A percentile compares a stretch with the other conserved stretches of the same genome.
These are phyloP conservation scores for Penicillium dipodomyicola DNA, from an alignment of 495 filamentous ascomycete species.

Conservation along the genomic window DNA sequence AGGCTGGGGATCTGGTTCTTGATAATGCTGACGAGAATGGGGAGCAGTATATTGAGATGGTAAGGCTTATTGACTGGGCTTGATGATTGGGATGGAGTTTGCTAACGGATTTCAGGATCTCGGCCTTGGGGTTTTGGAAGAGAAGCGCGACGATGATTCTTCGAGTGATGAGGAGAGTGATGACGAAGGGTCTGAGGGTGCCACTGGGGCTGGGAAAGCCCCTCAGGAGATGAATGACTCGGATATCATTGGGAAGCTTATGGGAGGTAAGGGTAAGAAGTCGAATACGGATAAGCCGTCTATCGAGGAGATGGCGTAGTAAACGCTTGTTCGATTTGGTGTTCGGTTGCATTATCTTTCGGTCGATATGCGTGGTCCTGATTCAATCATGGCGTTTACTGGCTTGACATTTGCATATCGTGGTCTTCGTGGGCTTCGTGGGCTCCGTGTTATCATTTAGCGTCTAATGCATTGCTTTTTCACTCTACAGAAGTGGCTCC, in stretches of 20 bases:
- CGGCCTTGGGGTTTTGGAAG: conserved; percentile 52
- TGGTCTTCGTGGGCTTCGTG: too few species aligned
- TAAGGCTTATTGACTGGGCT: conserved; percentile 18
- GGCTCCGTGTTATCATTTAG: not conserved
- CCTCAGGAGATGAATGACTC: conserved; percentile 26
- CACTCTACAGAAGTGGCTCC: not conserved
- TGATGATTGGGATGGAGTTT: not conserved
- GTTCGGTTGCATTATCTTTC: not conserved
- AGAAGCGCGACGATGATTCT: conserved; percentile 33
- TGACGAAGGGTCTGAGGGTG: conserved; percentile 13
- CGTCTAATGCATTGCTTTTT: conserved; percentile 1
- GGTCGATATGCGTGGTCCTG: not conserved
- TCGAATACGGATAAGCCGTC: conserved; percentile 35
- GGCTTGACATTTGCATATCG: not conserved
- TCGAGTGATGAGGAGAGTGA: conserved; percentile 20
- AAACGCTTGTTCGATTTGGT: not conserved
- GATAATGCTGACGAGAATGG: conserved; percentile 38
- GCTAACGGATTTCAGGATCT: conserved; percentile 38
- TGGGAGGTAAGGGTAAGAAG: conserved; percentile 39
- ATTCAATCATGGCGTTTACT: conserved; percentile 2
- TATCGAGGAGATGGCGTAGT: conserved; percentile 44
- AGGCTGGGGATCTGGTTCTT: conserved; percentile 33
- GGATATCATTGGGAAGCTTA: conserved; percentile 39
- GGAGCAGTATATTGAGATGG: conserved; percentile 54
- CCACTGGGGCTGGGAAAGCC: conserved; percentile 6